Evolutionary conservation across 2,329 filamentous ascomycete genomes (phyloP).

Genomic region (Trichoderma koningii): DNA sequence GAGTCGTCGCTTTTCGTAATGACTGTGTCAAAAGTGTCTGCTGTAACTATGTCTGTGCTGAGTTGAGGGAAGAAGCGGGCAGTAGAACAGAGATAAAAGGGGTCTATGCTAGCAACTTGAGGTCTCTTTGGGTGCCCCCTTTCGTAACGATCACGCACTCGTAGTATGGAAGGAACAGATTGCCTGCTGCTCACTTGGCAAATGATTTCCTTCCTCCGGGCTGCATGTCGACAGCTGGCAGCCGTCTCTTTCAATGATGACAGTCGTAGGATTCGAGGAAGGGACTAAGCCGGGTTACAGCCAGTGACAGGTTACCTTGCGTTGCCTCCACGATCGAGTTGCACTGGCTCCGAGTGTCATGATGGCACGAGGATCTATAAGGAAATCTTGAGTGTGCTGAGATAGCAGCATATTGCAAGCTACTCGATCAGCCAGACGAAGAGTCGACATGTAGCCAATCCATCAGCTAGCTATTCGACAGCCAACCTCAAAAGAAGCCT

Average conservation of each 20-base stretch:
- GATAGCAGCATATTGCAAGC: not conserved
- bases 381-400: not conserved
- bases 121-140: not conserved
- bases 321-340: conserved; percentile 9
- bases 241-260: not conserved
- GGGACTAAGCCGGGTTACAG: not conserved
- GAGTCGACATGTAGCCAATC: no score
- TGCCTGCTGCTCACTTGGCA: not conserved
- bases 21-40: not conserved
- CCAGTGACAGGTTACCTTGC: conserved; percentile 5
- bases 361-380: not conserved
- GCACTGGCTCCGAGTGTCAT: not conserved
- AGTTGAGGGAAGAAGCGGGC: not conserved
- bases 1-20: not conserved
- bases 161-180: not conserved
- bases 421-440: not conserved
- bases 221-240: not conserved
- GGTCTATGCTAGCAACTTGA: not conserved
- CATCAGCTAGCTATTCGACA: no score
- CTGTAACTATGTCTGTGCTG: not conserved
- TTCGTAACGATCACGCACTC: not conserved
- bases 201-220: not conserved
- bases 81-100: not conserved
- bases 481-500: no score
- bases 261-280: not conserved